Base-by-base conservation (phyloP, 2,329 filamentous ascomycete genomes). In the Arthroderma sp. region DNA sequence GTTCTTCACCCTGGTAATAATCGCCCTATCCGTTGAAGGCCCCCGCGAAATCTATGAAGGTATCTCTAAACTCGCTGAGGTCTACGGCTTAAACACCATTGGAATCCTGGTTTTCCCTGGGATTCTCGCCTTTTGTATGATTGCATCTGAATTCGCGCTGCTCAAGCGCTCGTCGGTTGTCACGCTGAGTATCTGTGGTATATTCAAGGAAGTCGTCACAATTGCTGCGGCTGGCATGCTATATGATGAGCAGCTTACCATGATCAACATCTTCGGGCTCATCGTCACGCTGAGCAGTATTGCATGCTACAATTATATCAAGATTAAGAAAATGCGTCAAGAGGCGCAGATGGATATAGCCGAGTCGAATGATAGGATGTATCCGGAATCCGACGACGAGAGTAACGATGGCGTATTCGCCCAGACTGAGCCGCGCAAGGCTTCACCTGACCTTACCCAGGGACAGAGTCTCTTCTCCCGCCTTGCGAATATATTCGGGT, bases 191-290 rank as follows among this genome's bases (percentile, higher is more conserved):
- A 95, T 98, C 54, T 94, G 88, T 50, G 91, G 91, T 49, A 96
- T 98, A 50, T 96, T 98, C 73, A 98, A 98, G 63, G 91, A 98
- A 67, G 91, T 96, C 36, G 81, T 98, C 45, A 98, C 91, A 9
- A 96, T 98, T 57, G 81, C 78, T 36, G 87, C 86, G 1, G 89
- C 89, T 0, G 83, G 86, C 6, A 62, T 93, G 29, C 79, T 94
- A 3, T 98, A 95, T 68, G 77, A 91, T 55, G 91, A 98, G 60
- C 77, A 75, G 40, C 75, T 98, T 38, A 95, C 88, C 0, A 70
- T 81, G 0, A 78, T 98, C 68, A 98, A 98, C 61, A 69, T 95
- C 6, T 75, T 83, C 10, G 91, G 91, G 5, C 70, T 98, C 8
- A 59, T 93, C n/a, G 79, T 94, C 41, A 98, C 91, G 0, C 85